These are phyloP conservation scores for Raddia guianensis DNA, from an alignment of 176 grass and related monocot genomes.

Conservation along the genomic window DNA sequence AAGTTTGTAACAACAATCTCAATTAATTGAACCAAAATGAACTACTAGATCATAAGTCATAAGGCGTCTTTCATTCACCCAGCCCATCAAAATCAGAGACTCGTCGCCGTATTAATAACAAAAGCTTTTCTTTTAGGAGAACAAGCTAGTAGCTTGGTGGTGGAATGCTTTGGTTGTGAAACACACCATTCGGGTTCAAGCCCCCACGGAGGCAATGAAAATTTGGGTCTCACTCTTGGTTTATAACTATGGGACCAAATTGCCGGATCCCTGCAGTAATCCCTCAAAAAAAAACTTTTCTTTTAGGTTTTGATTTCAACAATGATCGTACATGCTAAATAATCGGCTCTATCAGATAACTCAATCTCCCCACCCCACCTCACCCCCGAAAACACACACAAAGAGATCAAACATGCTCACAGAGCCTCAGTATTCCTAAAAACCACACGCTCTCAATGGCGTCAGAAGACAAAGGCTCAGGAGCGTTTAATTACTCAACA, in stretches of 20 bases:
- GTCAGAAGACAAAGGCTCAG: not conserved
- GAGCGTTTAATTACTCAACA: not conserved
- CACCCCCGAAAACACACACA: too few species aligned
- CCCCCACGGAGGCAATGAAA: too few species aligned
- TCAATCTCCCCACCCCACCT: not conserved
- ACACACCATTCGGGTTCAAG: too few species aligned
- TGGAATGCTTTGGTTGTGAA: too few species aligned
- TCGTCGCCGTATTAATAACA: not conserved
- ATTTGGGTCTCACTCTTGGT: too few species aligned
- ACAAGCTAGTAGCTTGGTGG: too few species aligned
- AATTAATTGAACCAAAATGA: not conserved
- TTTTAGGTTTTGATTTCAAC: not conserved
- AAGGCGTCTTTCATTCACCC: not conserved
- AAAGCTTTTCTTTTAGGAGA: not conserved
- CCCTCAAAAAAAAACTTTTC: too few species aligned
- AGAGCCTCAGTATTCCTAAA: too few species aligned
- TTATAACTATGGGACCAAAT: too few species aligned
- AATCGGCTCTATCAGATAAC: not conserved
- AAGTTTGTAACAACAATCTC: not conserved
- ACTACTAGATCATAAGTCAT: not conserved
- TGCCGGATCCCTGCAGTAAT: too few species aligned
- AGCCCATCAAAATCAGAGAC: not conserved
- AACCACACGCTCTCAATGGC: too few species aligned
- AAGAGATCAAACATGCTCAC: not conserved
- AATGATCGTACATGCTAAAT: not conserved